These are phyloP conservation scores for Saraca asoca DNA, from an alignment of 331 rosid species.

Conservation along the genomic window DNA sequence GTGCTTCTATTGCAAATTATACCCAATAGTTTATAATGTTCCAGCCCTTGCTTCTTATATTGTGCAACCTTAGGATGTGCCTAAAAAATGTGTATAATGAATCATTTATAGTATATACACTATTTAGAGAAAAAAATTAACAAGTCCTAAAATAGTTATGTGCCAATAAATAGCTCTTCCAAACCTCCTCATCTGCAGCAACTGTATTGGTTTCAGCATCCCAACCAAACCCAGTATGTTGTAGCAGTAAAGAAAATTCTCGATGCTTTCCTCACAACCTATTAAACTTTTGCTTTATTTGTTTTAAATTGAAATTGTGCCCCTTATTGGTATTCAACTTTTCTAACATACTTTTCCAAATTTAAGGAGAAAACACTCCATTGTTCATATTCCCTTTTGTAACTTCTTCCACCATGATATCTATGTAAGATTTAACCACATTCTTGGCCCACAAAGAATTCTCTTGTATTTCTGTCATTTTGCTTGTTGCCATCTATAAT, in stretches of 20 bases:
- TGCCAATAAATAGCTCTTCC: not conserved
- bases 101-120: not conserved
- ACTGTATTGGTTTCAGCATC: slow-evolving; percentile 9
- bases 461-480: no score
- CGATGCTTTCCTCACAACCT: not conserved
- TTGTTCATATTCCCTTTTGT: no score
- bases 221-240: not conserved
- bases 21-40: not conserved
- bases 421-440: no score
- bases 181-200: not conserved
- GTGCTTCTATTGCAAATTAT: not conserved
- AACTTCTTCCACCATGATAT: no score
- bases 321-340: no score
- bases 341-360: no score
- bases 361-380: no score
- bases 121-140: not conserved
- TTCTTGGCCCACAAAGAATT: no score
- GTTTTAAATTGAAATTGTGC: not conserved
- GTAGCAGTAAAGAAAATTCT: not conserved
- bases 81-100: not conserved
- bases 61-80: not conserved
- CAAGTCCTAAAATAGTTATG: not conserved
- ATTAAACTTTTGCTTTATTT: slow-evolving; percentile 8
- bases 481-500: no score
- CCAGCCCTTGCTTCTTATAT: not conserved